Conservation (phyloP, 306 rosid species). For the Elaeagnus macrophylla region DNA sequence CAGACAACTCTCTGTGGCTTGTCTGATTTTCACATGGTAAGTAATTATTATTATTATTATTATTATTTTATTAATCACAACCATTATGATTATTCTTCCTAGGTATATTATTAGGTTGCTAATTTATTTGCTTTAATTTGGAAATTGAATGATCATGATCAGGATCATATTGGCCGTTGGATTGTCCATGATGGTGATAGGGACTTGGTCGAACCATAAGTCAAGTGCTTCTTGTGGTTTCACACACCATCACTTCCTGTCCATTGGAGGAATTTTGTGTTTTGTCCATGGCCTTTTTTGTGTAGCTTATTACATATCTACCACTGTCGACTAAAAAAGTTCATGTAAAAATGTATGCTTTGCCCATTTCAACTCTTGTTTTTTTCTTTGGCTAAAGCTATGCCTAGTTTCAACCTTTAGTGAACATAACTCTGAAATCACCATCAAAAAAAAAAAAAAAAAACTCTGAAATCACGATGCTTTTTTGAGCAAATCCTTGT, state of each 20-base stretch:
- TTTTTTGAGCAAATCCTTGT: too few relatives aligned
- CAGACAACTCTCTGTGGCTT: slow-evolving; percentile 37
- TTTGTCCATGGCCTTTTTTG: slow-evolving; percentile 58
- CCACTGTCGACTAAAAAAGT: background rate
- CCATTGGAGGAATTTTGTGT: slow-evolving; percentile 70
- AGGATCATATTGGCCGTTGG: slow-evolving; percentile 45
- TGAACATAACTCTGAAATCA: too few relatives aligned
- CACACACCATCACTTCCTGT: slow-evolving; percentile 43
- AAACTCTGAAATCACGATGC: too few relatives aligned
- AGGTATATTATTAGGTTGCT: background rate
- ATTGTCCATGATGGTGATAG: slow-evolving; percentile 49
- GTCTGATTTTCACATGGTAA: slow-evolving; percentile 62
- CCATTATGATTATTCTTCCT: background rate
- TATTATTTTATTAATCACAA: too few relatives aligned
- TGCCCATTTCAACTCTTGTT: too few relatives aligned
- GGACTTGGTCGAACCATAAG: slow-evolving; percentile 48
- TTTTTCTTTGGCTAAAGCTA: too few relatives aligned
- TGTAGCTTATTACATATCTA: slow-evolving; percentile 45
- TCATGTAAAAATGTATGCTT: too few relatives aligned
- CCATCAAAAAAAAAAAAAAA: too few relatives aligned
- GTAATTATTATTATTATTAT: background rate
- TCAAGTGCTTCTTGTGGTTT: slow-evolving; percentile 55
- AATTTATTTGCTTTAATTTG: too few relatives aligned
- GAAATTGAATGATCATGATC: background rate
- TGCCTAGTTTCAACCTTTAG: too few relatives aligned